Conservation (phyloP, 441 rosid genomes). For the Gossypium trilobum region DNA sequence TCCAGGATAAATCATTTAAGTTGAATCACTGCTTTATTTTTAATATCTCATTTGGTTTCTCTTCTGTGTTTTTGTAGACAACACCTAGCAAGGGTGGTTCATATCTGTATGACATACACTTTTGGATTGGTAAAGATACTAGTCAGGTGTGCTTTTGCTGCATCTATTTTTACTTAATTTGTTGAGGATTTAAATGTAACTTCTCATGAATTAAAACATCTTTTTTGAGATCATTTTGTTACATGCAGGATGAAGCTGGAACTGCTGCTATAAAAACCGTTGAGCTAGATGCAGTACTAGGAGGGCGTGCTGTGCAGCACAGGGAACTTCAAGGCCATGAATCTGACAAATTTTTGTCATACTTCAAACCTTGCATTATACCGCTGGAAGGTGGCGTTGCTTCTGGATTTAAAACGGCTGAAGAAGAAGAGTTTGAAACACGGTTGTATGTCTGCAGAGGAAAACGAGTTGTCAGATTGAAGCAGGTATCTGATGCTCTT, state of each 20-base stretch:
- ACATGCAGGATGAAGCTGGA: constrained; percentile 83
- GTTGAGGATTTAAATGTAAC: neutral
- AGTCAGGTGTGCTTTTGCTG: constrained; percentile 57
- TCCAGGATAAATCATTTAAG: neutral
- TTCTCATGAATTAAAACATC: neutral
- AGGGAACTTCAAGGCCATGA: constrained; percentile 95
- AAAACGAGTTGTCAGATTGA: constrained; percentile 77
- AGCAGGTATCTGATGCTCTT: constrained; percentile 55
- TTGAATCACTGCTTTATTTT: neutral
- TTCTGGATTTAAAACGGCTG: constrained; percentile 75
- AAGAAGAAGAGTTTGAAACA: constrained; percentile 80
- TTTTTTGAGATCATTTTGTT: neutral
- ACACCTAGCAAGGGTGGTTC: constrained; percentile 75
- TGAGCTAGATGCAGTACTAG: constrained; percentile 91
- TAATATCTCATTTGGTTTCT: neutral
- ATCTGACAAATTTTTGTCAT: constrained; percentile 90
- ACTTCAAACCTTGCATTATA: constrained; percentile 90
- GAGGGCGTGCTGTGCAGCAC: constrained; percentile 98
- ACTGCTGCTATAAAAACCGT: constrained; percentile 93
- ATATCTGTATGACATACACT: constrained; percentile 80
- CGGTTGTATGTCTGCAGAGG: constrained; percentile 83
- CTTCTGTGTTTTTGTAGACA: constrained; percentile 39
- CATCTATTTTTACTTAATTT: neutral
- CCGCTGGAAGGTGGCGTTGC: constrained; percentile 97
- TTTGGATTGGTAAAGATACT: constrained; percentile 97